A percentile compares a stretch with the other conserved stretches of the same genome.
phyloP scores from a whole-genome alignment of 176 grass and related monocot species.

The Eleusine indica region DNA sequence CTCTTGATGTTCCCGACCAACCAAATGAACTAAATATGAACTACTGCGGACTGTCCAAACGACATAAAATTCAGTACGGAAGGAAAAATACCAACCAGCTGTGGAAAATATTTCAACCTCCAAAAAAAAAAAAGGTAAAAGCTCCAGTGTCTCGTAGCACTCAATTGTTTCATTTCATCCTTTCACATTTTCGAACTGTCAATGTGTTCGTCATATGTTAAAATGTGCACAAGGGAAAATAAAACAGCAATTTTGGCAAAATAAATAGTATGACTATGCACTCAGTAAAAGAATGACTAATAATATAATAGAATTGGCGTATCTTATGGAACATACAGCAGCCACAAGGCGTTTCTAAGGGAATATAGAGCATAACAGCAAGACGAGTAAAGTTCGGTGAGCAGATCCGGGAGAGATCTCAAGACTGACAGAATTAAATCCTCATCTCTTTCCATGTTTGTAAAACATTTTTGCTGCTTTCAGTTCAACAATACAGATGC shows the following conservation, averaged over 20 bases:
- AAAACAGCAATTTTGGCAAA: background rate
- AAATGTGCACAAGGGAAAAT: background rate
- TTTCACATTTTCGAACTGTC: background rate
- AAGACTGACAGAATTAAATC: background rate
- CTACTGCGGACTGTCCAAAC: too few relatives aligned
- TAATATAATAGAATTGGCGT: slow-evolving; percentile 37
- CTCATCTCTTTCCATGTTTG: slow-evolving; percentile 26
- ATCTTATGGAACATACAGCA: slow-evolving; percentile 39
- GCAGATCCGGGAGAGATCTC: slow-evolving; percentile 11
- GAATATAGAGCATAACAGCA: slow-evolving; percentile 36
- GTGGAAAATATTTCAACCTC: background rate
- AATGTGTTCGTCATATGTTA: background rate
- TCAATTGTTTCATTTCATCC: background rate
- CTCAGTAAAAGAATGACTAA: slow-evolving; percentile 51
- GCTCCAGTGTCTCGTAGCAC: background rate
- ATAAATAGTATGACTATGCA: background rate
- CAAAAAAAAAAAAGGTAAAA: background rate
- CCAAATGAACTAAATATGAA: too few relatives aligned
- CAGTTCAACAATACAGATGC: slow-evolving; percentile 27
- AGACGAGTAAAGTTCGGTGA: slow-evolving; percentile 21
- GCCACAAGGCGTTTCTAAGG: slow-evolving; percentile 21
- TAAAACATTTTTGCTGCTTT: slow-evolving; percentile 1
- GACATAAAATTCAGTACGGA: too few relatives aligned
- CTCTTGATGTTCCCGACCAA: too few relatives aligned
- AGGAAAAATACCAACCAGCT: background rate